Evolutionary conservation across 495 filamentous ascomycete genomes (phyloP), one percentile per base, ranked within the genome.

Genomic region (Hamigera avellanea): DNA sequence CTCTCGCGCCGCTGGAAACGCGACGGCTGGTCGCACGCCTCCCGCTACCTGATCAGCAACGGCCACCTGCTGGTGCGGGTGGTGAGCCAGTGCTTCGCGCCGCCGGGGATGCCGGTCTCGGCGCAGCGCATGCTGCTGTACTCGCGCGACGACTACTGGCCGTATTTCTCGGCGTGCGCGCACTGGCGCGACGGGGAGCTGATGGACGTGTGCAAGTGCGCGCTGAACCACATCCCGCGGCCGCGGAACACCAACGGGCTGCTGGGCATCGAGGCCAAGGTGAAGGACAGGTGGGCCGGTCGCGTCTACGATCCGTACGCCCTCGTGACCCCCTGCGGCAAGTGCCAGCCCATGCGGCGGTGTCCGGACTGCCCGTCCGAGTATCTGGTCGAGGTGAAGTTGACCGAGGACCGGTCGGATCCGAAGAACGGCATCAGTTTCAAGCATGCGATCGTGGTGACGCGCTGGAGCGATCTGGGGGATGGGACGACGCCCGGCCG

Each of bases 331-430:
- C 59, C 69, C 4, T 78, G 74, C 49, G 57, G 59, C 7, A 57
- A 64, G 16, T 78, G 74, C 48, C 53, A 66, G 17, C 73, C 73
- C 14, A 70, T 72, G 57, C 57, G 72, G 10, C 52, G 73, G 23
- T 78, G 73, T 43, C 71, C 72, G 2, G 66, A 72, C 35, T 78
- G 74, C 57, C 71, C 74, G 7, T 64, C 68, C 0, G 74, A 78
- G 46, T 78, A 78, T 41, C 53, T 76, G 17, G 54, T 75, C 37
- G 73, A 78, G 45, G 42, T 76, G 8, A 72, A 69, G 23, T 49
- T 76, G 28, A 52, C 62, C 1, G 72, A 76, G 47, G 70, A 78
- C 41, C 55, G 44, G 25, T 41, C 45, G 15, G 36, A 45, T 23
- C 33, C 38, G 12, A 42, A 35, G 6, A 38, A 34, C 4, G 19